A percentile compares a stretch with the other conserved stretches of the same genome.
These are phyloP conservation scores for Chaetomium globosum DNA, from an alignment of 2,329 filamentous ascomycete species.

Conservation along the genomic window DNA sequence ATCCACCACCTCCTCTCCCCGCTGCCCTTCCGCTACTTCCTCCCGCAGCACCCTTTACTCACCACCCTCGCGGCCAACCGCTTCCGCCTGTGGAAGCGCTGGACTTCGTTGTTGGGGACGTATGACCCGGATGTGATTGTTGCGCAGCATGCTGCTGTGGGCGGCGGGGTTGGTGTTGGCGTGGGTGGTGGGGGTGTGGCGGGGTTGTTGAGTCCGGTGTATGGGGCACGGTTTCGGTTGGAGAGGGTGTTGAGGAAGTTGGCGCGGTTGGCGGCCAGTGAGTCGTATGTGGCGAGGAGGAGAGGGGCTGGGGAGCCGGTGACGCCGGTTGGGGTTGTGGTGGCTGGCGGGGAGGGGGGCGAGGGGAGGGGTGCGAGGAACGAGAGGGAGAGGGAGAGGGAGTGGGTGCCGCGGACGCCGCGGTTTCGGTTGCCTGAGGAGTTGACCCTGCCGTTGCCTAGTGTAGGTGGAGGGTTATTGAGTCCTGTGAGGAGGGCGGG, in stretches of 20 bases:
- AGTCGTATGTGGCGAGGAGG: constrained; percentile 10
- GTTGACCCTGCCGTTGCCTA: constrained; percentile 19
- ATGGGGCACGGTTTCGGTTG: constrained; percentile 39
- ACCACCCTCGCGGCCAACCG: constrained; percentile 34
- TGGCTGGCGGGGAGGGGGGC: too few species aligned
- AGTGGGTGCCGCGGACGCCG: constrained; percentile 9
- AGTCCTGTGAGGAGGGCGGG: constrained; percentile 16
- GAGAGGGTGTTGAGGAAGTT: constrained; percentile 41
- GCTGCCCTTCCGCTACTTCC: constrained; percentile 39
- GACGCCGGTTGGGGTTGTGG: constrained; percentile 16
- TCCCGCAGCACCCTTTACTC: constrained; percentile 40
- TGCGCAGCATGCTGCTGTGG: constrained; percentile 22
- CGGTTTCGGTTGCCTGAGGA: constrained; percentile 17
- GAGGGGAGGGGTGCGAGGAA: too few species aligned
- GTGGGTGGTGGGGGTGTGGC: constrained; percentile 17
- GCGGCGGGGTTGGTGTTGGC: too few species aligned
- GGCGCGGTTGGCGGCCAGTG: constrained; percentile 29
- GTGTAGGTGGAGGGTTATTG: constrained; percentile 9
- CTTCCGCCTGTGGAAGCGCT: constrained; percentile 42
- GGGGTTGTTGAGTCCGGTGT: constrained; percentile 39
- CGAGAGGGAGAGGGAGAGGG: not conserved
- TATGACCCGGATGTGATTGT: constrained; percentile 35
- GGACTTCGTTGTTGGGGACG: constrained; percentile 40
- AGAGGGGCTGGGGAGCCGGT: constrained; percentile 15
- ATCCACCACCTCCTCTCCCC: constrained; percentile 42